phyloP scores from a whole-genome alignment of 2,329 filamentous ascomycete species.

The Aspergillus hiratsukae region DNA sequence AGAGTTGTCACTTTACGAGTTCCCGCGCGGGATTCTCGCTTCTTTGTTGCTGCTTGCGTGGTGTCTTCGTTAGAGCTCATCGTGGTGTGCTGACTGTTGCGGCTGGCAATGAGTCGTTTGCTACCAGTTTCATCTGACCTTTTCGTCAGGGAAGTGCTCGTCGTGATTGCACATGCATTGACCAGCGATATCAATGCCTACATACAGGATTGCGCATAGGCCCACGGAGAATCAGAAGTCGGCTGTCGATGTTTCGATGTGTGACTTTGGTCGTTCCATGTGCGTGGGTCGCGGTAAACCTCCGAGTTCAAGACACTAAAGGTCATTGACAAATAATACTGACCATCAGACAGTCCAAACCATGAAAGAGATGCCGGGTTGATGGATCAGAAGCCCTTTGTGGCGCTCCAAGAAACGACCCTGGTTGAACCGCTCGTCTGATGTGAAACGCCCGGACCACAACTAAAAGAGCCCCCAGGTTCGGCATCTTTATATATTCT shows the following conservation, averaged over 20 bases:
- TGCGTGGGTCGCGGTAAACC: constrained; percentile 19
- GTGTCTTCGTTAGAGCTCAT: constrained; percentile 22
- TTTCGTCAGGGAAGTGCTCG: constrained; percentile 9
- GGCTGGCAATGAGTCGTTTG: background rate
- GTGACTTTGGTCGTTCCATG: constrained; percentile 19
- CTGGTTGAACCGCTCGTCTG: background rate
- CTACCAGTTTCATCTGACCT: constrained; percentile 3
- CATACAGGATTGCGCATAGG: constrained; percentile 10
- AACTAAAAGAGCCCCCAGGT: constrained; percentile 3
- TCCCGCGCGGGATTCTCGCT: constrained; percentile 48
- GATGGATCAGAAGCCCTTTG: background rate
- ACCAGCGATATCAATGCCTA: constrained; percentile 5
- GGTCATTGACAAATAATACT: constrained; percentile 2
- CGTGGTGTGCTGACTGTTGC: constrained; percentile 6
- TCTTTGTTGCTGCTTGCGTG: constrained; percentile 17
- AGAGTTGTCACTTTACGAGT: constrained; percentile 55
- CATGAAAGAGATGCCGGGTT: background rate
- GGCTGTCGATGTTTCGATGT: constrained; percentile 8
- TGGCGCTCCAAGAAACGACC: background rate
- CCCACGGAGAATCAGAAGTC: constrained; percentile 6
- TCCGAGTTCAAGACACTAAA: constrained; percentile 2
- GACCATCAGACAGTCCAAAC: background rate
- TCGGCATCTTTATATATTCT: constrained; percentile 5
- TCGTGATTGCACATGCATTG: constrained; percentile 9
- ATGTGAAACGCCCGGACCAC: background rate